Evolutionary conservation across 192 early-diverging fungal genomes (phyloP).

Genomic region (Entophlyctis luteolus): DNA sequence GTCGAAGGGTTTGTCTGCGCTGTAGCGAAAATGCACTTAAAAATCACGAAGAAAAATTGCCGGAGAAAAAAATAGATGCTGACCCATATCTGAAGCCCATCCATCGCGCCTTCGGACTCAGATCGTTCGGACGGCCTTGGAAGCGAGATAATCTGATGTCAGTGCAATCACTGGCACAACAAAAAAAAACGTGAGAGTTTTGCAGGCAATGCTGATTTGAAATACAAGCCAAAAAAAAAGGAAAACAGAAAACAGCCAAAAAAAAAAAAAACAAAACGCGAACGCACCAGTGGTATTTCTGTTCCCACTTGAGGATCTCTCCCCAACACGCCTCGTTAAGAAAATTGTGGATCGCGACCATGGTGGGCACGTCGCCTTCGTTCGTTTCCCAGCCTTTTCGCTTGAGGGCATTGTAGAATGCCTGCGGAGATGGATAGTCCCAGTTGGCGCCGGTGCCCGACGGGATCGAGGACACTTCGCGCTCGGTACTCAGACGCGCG

Average conservation of each 20-base stretch:
- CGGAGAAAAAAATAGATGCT: constrained; percentile 10
- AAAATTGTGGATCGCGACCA: constrained; percentile 91
- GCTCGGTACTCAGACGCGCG: constrained; percentile 50
- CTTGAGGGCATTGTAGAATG: constrained; percentile 95
- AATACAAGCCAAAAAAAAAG: no score
- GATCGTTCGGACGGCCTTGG: constrained; percentile 67
- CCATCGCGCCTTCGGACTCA: constrained; percentile 65
- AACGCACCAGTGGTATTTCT: constrained; percentile 31
- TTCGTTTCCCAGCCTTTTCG: constrained; percentile 84
- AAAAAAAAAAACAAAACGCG: no score
- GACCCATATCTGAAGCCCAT: constrained; percentile 64
- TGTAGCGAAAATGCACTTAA: constrained; percentile 18
- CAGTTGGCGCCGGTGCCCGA: constrained; percentile 64
- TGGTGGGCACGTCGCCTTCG: constrained; percentile 79
- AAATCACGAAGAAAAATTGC: neutral
- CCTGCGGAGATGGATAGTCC: constrained; percentile 73
- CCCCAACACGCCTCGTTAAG: constrained; percentile 90
- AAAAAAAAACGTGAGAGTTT: no score
- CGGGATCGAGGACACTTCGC: constrained; percentile 77
- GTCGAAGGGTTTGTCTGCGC: constrained; percentile 82
- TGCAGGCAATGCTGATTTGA: no score
- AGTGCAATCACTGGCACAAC: constrained; percentile 49
- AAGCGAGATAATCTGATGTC: constrained; percentile 69
- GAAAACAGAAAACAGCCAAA: no score
- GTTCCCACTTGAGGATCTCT: constrained; percentile 82